phyloP scores from a whole-genome alignment of 1,284 basidiomycete genomes.

The Porodaedalea pini region DNA sequence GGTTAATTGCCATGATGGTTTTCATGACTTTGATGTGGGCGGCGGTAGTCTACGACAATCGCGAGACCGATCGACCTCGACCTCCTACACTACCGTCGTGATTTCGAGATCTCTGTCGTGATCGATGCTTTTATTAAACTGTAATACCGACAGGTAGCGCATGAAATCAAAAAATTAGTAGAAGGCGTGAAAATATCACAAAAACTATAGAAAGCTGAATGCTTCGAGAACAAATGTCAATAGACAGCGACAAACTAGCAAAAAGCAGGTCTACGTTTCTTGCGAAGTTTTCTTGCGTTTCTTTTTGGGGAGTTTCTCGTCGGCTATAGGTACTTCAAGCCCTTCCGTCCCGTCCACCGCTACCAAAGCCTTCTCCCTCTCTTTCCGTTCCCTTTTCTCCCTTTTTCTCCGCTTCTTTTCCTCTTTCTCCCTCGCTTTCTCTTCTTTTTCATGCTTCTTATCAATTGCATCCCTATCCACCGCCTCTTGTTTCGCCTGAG shows the following conservation, averaged over 20 bases:
- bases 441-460: conserved; percentile 26
- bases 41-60: background rate
- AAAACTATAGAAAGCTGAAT: too few relatives aligned
- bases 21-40: background rate
- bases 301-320: conserved; percentile 22
- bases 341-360: conserved; percentile 22
- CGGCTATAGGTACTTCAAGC: conserved; percentile 12
- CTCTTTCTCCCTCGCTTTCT: conserved; percentile 29
- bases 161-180: too few relatives aligned
- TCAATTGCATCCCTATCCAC: conserved; percentile 28
- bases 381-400: conserved; percentile 31
- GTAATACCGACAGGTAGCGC: too few relatives aligned
- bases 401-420: conserved; percentile 33
- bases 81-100: background rate
- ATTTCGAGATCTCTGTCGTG: background rate
- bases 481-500: conserved; percentile 28
- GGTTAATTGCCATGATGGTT: background rate
- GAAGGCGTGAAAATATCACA: too few relatives aligned
- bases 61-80: background rate
- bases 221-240: too few relatives aligned
- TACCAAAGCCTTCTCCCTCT: conserved; percentile 28
- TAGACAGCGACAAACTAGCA: too few relatives aligned
- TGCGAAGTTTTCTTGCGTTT: conserved; percentile 12
- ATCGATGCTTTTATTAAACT: too few relatives aligned
- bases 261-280: conserved; percentile 3